Conservation (phyloP, 257 asterid genomes). For the Forsythia suspensa region DNA sequence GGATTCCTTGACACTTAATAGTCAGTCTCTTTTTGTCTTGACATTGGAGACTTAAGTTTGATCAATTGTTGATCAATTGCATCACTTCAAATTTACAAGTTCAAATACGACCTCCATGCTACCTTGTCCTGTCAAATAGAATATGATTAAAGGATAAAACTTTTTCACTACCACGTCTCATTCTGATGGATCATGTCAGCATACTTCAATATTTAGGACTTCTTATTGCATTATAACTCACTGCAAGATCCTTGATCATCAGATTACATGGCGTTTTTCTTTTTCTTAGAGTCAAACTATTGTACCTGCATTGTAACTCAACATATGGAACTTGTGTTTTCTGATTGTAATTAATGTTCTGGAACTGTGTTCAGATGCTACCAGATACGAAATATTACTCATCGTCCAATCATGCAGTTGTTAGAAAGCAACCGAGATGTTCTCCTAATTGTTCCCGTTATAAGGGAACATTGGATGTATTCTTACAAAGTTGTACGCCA, state of each 20-base stretch:
- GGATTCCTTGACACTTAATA: no score
- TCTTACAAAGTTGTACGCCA: slow-evolving; percentile 63
- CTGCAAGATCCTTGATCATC: neutral
- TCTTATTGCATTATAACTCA: neutral
- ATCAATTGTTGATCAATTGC: no score
- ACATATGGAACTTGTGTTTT: neutral
- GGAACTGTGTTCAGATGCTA: slow-evolving; percentile 47
- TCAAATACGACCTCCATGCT: neutral
- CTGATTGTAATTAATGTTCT: neutral
- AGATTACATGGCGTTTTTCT: neutral
- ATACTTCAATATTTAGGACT: neutral
- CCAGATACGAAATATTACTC: slow-evolving; percentile 41
- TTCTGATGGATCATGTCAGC: neutral
- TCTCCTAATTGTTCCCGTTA: slow-evolving; percentile 56
- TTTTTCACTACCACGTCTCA: neutral
- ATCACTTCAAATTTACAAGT: neutral
- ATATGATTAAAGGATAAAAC: neutral
- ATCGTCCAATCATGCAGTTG: slow-evolving; percentile 32
- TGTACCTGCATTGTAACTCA: neutral
- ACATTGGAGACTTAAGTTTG: neutral
- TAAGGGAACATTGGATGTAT: slow-evolving; percentile 77
- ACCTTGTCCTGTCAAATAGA: neutral
- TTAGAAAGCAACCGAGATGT: slow-evolving; percentile 44
- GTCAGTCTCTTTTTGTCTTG: neutral
- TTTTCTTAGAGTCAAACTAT: neutral